Percentiles rank a stretch among this genome's conserved stretches.
phyloP scores from a whole-genome alignment of 148 eudicot genomes.

The Vaccinium vitisidaea region DNA sequence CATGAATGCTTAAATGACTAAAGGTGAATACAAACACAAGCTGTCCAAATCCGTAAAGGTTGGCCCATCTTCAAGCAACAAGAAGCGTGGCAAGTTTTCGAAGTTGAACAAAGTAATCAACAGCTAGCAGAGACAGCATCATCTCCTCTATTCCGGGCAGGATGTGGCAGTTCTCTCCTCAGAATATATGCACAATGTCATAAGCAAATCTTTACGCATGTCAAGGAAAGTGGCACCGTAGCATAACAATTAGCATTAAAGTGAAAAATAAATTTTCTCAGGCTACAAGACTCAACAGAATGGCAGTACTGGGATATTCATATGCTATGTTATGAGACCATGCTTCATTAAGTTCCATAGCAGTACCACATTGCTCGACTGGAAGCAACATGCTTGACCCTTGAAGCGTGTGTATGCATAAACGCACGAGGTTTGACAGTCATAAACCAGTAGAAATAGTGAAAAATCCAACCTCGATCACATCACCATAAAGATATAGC shows the following conservation, averaged over 20 bases:
- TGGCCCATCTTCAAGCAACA: background rate
- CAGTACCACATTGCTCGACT: background rate
- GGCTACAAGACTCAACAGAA: background rate
- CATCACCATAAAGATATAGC: background rate
- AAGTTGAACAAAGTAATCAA: background rate
- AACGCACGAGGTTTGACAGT: background rate
- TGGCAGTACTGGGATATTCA: background rate
- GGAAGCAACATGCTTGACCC: background rate
- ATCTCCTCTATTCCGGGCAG: background rate
- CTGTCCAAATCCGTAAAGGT: background rate
- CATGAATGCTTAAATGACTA: background rate
- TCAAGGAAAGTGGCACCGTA: constrained; percentile 49
- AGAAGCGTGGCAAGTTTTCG: background rate
- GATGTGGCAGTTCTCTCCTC: constrained; percentile 20
- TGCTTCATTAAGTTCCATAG: background rate
- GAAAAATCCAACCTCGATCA: background rate
- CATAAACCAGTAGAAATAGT: background rate
- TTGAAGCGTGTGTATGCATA: background rate
- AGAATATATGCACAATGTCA: constrained; percentile 90
- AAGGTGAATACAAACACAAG: background rate
- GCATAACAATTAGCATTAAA: background rate
- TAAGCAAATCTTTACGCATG: constrained; percentile 70
- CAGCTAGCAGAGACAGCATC: background rate
- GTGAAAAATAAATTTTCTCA: background rate
- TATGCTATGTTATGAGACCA: background rate